Evolutionary conservation across 2,329 filamentous ascomycete species (phyloP), one percentile per base, ranked within the genome.

Genomic region (Colletotrichum sp.): DNA sequence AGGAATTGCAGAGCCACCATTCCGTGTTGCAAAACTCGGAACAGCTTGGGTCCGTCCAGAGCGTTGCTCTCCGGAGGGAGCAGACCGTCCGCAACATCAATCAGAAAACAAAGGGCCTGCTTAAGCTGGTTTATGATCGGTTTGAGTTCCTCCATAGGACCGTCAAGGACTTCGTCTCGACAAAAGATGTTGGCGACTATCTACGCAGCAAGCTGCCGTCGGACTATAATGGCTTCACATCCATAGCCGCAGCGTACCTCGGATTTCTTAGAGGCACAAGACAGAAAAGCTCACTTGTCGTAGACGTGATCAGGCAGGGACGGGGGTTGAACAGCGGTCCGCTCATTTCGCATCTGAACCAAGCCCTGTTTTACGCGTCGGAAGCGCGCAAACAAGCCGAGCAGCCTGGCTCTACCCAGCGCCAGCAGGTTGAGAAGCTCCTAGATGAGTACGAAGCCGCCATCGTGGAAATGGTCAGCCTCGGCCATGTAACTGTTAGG

Each of bases 1-100:
- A 7, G 1, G 8, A 29, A 29, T 29, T 59, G 8, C 22, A 59
- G 3, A 5, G 3, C 8, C 55, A 11, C 6, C 8, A 8, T 29
- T 29, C n/a, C n/a, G 6, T 22, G 12, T 13, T 5, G 3, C 44
- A 52, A 2, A 52, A 2, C 11, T 0, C 1, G n/a, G 44, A 25
- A 52, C n/a, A 52, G n/a, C 44, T 52, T 52, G 44, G 44, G 12
- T 22, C 44, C 3, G 44, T 13, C n/a, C 11, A 52, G n/a, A 52
- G n/a, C n/a, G n/a, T 52, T 52, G n/a, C 44, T 2, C n/a, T 52
- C 4, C 15, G 15, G 13, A 27, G 55, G 6, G 25, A 59, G 25
- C 55, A 59, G 15, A 59, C 55, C 0, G 12, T 59, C 5, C 55
- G 55, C 55, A 59, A 1, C 3, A 59, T 59, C 25, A 29, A 29